These are phyloP conservation scores for Ensete ventricosum DNA, from an alignment of 176 grass and related monocot genomes.

Conservation along the genomic window DNA sequence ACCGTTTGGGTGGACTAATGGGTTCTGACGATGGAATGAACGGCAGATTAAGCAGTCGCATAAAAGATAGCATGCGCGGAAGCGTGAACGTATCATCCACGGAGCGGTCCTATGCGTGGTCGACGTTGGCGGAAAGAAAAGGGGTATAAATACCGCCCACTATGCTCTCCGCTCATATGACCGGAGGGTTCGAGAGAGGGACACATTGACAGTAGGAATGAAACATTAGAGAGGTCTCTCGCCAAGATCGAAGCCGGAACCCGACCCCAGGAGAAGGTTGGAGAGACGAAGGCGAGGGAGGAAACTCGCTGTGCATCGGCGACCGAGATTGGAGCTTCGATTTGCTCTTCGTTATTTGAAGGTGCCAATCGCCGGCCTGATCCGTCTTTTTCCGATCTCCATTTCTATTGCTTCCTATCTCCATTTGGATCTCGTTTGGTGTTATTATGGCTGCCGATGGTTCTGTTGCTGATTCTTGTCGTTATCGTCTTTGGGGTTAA, in stretches of 20 bases:
- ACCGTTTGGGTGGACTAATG: background rate
- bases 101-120: background rate
- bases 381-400: background rate
- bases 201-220: background rate
- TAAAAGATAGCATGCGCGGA: background rate
- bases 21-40: background rate
- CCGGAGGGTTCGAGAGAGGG: background rate
- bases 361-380: background rate
- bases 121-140: background rate
- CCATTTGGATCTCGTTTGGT: background rate
- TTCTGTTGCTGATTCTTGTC: background rate
- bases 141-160: background rate
- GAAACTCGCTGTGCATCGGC: background rate
- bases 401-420: background rate
- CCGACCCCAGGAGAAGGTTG: background rate
- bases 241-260: background rate
- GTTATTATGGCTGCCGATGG: background rate
- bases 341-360: background rate
- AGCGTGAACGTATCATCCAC: background rate
- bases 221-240: background rate
- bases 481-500: too few species aligned
- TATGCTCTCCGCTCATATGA: background rate
- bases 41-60: background rate
- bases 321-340: background rate
- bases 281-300: background rate